phyloP scores from a whole-genome alignment of 768 basidiomycete species.

The Mycena haematopus region DNA sequence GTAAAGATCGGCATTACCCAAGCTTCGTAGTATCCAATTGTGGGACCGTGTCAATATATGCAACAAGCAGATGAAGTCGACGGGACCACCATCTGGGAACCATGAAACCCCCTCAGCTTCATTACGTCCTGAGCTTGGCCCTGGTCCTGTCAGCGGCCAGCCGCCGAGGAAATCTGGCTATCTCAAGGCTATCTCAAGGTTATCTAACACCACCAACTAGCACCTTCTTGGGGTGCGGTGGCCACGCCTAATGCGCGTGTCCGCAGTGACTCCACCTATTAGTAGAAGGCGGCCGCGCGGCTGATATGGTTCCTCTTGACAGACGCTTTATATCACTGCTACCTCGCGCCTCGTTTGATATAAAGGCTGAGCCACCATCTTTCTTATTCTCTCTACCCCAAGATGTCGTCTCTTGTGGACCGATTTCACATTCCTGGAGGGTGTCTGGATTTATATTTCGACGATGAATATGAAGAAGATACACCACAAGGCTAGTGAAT shows the following conservation, averaged over 20 bases:
- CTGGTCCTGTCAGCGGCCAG: no score
- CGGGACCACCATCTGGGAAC: no score
- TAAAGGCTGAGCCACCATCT: not conserved
- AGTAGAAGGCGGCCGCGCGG: no score
- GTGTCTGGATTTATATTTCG: constrained; percentile 20
- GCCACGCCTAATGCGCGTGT: constrained; percentile 21
- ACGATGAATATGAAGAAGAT: constrained; percentile 10
- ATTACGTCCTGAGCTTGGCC: not conserved
- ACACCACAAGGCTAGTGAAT: constrained; percentile 5
- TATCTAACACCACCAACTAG: constrained; percentile 16
- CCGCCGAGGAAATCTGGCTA: not conserved
- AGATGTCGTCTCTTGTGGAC: constrained; percentile 9
- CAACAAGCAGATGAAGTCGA: no score
- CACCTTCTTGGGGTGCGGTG: not conserved
- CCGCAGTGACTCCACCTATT: no score
- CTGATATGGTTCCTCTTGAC: no score
- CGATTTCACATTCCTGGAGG: constrained; percentile 28
- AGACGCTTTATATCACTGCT: no score
- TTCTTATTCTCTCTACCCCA: not conserved
- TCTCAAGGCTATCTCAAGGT: not conserved
- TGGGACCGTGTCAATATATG: no score
- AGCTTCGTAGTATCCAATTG: no score
- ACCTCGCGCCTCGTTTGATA: no score
- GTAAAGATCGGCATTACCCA: no score
- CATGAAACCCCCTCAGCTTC: not conserved